Evolutionary conservation across 768 basidiomycete species (phyloP), one percentile per base, ranked within the genome.

Genomic region (Dictyophora rubrovolvata): DNA sequence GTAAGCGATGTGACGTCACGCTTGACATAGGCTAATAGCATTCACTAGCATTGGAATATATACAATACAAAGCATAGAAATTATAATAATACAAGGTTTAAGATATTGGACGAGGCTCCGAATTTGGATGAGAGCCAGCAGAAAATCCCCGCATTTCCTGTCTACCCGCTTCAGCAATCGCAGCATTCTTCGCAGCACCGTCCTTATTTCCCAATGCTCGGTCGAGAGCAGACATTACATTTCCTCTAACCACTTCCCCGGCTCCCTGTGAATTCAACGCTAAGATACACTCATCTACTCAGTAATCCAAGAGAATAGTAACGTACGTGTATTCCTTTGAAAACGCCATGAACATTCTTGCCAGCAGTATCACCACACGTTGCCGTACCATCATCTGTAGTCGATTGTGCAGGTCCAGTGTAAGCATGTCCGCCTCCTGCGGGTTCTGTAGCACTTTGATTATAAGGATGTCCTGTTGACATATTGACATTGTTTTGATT

Each of bases 241-340:
- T 59, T 20, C 57, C 57, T n/a, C 57, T 17, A 14, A 59, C 16
- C 2, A 33, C 50, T 21, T 59, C 57, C 3, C 57, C 49, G 14
- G 35, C 57, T 12, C 57, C 57, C 57, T 59, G 42, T 21, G 9
- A 54, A 28, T 42, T 28, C 28, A 28, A 28, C 28, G 28, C 28
- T 28, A 7, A 28, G 28, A 28, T 28, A 28, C 28, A 28, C 28
- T n/a, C 28, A 28, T 7, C 7, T 3, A 28, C 28, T 28, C 7
- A 28, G 2, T 28, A 28, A 28, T 28, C 28, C 28, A 7, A 28
- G 28, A 28, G 7, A 28, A 28, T 7, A 7, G 28, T 16, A 34
- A 34, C 50, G 2, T 51, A 51, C 50, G 14, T 51, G 50, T 22
- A 51, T 51, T 12, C 50, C 20, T 34, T 22, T 51, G 12, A 51